phyloP scores from a whole-genome alignment of 1,139 yeast genomes.

The Hyphopichia khmerensis region DNA sequence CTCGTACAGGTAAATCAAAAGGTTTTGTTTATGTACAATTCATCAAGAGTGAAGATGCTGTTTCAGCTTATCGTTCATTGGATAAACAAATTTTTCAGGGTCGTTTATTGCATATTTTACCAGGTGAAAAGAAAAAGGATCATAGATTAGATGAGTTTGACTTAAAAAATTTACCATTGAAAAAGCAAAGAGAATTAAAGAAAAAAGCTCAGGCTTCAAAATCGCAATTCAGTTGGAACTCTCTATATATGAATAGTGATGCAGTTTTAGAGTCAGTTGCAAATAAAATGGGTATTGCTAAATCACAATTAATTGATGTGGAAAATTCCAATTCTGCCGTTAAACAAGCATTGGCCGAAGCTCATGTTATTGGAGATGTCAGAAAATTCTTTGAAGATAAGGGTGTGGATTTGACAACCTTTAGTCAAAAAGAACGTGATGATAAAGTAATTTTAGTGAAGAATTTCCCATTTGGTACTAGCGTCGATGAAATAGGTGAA shows the following conservation, averaged over 20 bases:
- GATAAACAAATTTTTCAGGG: conserved; percentile 96
- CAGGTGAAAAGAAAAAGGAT: conserved; percentile 78
- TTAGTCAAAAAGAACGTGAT: conserved; percentile 71
- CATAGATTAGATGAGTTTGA: conserved; percentile 88
- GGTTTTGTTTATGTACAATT: conserved; percentile 91
- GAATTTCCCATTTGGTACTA: conserved; percentile 87
- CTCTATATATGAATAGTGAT: conserved; percentile 84
- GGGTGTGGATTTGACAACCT: conserved; percentile 81
- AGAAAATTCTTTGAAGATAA: conserved; percentile 79
- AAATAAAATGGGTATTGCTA: conserved; percentile 73
- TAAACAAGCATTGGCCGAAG: conserved; percentile 97
- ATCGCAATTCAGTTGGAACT: conserved; percentile 91
- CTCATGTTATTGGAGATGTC: conserved; percentile 90
- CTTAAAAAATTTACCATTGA: conserved; percentile 82
- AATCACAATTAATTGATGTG: conserved; percentile 83
- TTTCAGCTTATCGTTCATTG: conserved; percentile 64
- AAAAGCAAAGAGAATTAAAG: conserved; percentile 84
- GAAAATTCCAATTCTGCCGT: conserved; percentile 87
- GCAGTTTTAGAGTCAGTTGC: conserved; percentile 94
- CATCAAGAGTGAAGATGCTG: conserved; percentile 65
- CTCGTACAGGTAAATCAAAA: conserved; percentile 85
- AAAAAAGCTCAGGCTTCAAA: conserved; percentile 82
- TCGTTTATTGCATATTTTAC: conserved; percentile 82
- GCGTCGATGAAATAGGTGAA: conserved; percentile 76
- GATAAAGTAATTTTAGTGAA: conserved; percentile 81